Conservation (phyloP, 2,329 filamentous ascomycete genomes). For the Juglanconis sp. region DNA sequence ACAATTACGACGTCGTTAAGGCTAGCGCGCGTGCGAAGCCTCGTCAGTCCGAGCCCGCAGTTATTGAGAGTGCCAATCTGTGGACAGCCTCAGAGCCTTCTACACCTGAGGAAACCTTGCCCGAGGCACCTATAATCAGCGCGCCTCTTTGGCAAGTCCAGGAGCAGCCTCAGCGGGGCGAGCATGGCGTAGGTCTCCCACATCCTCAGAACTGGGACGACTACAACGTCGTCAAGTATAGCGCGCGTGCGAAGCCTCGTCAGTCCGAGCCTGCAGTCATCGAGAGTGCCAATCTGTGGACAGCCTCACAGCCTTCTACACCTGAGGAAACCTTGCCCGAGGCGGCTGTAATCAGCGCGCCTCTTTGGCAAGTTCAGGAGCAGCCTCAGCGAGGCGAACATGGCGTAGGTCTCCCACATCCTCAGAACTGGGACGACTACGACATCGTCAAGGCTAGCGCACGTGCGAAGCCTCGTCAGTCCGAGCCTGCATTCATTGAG, state of each 20-base stretch:
- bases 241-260: slow-evolving; percentile 16
- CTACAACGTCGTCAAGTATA: slow-evolving; percentile 11
- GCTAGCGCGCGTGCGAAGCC: slow-evolving; percentile 16
- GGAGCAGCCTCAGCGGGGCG: neutral
- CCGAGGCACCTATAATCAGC: neutral
- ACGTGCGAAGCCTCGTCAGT: slow-evolving; percentile 16
- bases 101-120: neutral
- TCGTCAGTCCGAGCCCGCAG: slow-evolving; percentile 10
- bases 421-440: slow-evolving; percentile 18
- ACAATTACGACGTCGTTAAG: slow-evolving; percentile 9
- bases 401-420: slow-evolving; percentile 16
- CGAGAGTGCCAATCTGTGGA: slow-evolving; percentile 22
- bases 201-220: slow-evolving; percentile 19
- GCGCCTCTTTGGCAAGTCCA: slow-evolving; percentile 10
- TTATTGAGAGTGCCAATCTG: slow-evolving; percentile 18
- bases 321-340: neutral
- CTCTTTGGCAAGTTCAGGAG: slow-evolving; percentile 10
- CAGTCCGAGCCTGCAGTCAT: slow-evolving; percentile 11
- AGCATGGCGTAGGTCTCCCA: slow-evolving; percentile 17
- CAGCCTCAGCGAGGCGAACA: slow-evolving; percentile 7
- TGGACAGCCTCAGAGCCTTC: slow-evolving; percentile 19
- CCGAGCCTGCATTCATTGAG: slow-evolving; percentile 13
- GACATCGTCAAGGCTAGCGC: slow-evolving; percentile 8
- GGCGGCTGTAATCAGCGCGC: neutral
- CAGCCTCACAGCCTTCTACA: neutral